Evolutionary conservation across 2,329 filamentous ascomycete genomes (phyloP).

Genomic region (Nemania sp.): DNA sequence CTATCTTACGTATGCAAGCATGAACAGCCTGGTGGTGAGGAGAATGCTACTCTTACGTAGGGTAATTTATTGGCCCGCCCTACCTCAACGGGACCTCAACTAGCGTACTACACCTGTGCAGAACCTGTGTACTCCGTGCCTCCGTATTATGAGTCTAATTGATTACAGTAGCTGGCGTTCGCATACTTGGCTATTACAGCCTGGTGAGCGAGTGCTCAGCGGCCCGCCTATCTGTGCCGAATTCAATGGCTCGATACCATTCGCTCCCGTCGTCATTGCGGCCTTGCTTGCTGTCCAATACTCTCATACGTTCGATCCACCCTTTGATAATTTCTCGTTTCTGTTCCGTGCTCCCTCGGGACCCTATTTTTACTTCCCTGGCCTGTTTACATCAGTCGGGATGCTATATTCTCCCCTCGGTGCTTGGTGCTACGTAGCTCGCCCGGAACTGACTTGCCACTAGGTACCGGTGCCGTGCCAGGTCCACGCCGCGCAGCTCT

Average conservation of each 20-base stretch:
- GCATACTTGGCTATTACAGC: too few species aligned
- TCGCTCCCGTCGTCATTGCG: conserved; percentile 4
- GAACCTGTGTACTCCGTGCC: too few species aligned
- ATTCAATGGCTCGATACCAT: conserved; percentile 16
- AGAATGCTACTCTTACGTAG: too few species aligned
- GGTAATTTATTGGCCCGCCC: too few species aligned
- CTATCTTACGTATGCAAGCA: too few species aligned
- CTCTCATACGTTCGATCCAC: conserved; percentile 18
- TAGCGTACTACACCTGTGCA: too few species aligned
- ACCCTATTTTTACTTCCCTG: conserved; percentile 20
- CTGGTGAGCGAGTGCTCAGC: too few species aligned
- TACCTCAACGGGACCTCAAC: too few species aligned
- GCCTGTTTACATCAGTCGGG: too few species aligned
- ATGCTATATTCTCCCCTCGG: conserved; percentile 8
- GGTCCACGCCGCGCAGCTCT: conserved; percentile 13
- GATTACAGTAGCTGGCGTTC: too few species aligned
- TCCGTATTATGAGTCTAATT: too few species aligned
- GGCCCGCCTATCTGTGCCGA: conserved; percentile 27
- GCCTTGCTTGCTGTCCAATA: conserved; percentile 18
- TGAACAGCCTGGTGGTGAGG: too few species aligned
- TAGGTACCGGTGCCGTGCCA: conserved; percentile 11
- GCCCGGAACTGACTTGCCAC: conserved; percentile 18
- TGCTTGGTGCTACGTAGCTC: conserved; percentile 2
- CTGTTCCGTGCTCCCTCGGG: conserved; percentile 25
- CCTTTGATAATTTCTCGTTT: conserved; percentile 29